Percentiles rank a stretch among this genome's conserved stretches.
phyloP scores from a whole-genome alignment of 331 rosid genomes.

The Acacia pycnantha region DNA sequence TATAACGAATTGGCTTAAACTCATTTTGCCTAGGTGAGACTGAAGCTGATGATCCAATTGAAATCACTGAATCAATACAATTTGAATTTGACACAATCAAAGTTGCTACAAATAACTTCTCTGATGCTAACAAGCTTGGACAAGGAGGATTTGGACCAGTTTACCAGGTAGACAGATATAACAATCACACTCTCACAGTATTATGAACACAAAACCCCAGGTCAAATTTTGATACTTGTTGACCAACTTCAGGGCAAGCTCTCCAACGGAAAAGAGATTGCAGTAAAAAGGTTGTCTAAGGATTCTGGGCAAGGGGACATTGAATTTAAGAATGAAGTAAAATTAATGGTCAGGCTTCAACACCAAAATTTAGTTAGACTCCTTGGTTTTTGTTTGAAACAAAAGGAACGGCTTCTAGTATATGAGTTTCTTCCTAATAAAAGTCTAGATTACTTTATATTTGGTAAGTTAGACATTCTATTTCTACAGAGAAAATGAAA shows the following conservation, averaged over 20 bases:
- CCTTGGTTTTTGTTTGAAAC: conserved; percentile 45
- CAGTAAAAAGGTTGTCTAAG: conserved; percentile 38
- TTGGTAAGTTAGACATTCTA: conserved; percentile 32
- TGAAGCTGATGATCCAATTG: conserved; percentile 17
- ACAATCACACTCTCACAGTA: neutral
- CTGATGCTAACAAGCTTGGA: conserved; percentile 45
- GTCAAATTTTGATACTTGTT: neutral
- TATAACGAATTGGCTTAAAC: neutral
- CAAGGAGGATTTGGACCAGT: conserved; percentile 58
- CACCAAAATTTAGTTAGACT: conserved; percentile 54
- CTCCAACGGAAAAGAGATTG: conserved; percentile 38
- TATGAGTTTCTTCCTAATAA: conserved; percentile 48
- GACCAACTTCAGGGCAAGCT: conserved; percentile 19
- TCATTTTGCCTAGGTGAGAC: neutral
- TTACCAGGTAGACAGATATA: conserved; percentile 27
- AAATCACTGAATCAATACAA: conserved; percentile 17
- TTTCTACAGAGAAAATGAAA: neutral
- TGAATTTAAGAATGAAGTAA: conserved; percentile 59
- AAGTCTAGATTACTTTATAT: conserved; percentile 53
- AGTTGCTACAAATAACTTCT: conserved; percentile 45
- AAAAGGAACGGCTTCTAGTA: conserved; percentile 41
- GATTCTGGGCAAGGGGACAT: conserved; percentile 37
- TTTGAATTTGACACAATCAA: conserved; percentile 38
- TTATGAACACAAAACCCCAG: neutral
- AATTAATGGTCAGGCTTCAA: conserved; percentile 45